A percentile compares a stretch with the other conserved stretches of the same genome.
Conservation (phyloP, 129 eudicot genomes). For the Flaveria linearis region DNA sequence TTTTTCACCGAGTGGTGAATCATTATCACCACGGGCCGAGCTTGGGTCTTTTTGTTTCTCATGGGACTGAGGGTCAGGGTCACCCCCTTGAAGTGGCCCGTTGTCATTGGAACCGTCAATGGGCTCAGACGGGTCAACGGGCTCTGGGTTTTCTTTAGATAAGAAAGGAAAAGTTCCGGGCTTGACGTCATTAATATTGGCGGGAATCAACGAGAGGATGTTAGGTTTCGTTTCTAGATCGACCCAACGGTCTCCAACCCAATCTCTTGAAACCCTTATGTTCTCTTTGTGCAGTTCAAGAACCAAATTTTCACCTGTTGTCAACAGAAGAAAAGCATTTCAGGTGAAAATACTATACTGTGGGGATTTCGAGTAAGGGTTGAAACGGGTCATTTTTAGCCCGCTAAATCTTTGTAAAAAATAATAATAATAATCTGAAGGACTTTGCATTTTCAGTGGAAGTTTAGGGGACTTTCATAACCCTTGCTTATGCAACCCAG, state of each 20-base stretch:
- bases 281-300: constrained; percentile 51
- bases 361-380: neutral
- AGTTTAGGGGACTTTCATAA: no score
- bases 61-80: constrained; percentile 30
- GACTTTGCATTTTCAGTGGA: no score
- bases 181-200: constrained; percentile 34
- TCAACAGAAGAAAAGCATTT: constrained; percentile 1
- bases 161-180: constrained; percentile 37
- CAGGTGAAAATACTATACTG: neutral
- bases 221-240: constrained; percentile 56
- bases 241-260: constrained; percentile 87
- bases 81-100: constrained; percentile 8
- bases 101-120: constrained; percentile 24
- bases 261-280: constrained; percentile 78
- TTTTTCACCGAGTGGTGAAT: constrained; percentile 17
- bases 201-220: constrained; percentile 53
- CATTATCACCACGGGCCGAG: constrained; percentile 15
- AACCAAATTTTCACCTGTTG: constrained; percentile 68
- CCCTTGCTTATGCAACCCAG: neutral
- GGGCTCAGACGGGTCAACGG: constrained; percentile 39
- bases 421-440: neutral
- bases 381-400: neutral
- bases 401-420: neutral
- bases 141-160: constrained; percentile 31
- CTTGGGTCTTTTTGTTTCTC: constrained; percentile 19